These are phyloP conservation scores for Favolaschia claudopus DNA, from an alignment of 768 basidiomycete species.

Conservation along the genomic window DNA sequence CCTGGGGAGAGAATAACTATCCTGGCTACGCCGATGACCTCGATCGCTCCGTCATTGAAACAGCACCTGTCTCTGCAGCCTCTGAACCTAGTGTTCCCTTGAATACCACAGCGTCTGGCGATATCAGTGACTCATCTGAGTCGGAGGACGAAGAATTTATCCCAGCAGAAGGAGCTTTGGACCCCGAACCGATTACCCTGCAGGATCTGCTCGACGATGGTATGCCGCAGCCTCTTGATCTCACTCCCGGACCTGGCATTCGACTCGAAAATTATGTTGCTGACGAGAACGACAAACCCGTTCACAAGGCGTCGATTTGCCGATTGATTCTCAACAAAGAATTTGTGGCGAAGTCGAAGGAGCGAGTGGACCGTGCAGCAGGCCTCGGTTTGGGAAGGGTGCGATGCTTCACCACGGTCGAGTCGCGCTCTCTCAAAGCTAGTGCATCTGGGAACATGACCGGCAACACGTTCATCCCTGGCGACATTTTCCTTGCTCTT, in stretches of 20 bases:
- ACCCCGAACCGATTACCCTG: conserved; percentile 20
- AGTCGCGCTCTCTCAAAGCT: not conserved
- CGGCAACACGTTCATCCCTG: not conserved
- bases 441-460: not conserved
- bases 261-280: not conserved
- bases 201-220: conserved; percentile 41
- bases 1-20: not conserved
- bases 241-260: not conserved
- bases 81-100: not conserved
- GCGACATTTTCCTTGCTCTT: not conserved
- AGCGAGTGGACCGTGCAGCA: not conserved
- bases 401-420: not conserved
- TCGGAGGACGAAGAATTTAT: conserved; percentile 25
- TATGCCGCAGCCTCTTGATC: conserved; percentile 1
- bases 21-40: not conserved
- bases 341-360: conserved; percentile 8
- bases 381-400: not conserved
- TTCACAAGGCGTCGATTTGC: conserved; percentile 10
- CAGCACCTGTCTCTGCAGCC: not conserved
- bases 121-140: not conserved
- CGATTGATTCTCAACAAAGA: conserved; percentile 1
- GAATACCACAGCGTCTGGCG: not conserved
- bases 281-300: not conserved
- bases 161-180: not conserved
- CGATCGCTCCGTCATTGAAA: not conserved